A percentile compares a stretch with the other conserved stretches of the same genome.
Evolutionary conservation across 306 rosid species (phyloP).

Genomic region (Gynostemma pentaphyllum): DNA sequence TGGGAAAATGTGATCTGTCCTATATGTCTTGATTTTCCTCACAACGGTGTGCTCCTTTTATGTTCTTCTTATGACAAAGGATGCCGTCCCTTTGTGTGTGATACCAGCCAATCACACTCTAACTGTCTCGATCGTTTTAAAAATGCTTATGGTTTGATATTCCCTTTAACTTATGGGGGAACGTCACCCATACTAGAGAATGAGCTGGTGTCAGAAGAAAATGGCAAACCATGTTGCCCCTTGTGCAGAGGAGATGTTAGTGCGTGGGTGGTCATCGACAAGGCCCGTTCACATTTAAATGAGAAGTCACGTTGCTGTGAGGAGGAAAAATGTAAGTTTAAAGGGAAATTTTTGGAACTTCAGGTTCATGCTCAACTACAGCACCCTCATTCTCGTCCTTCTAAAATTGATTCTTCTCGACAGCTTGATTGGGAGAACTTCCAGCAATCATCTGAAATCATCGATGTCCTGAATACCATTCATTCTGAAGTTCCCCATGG

Average conservation of each 20-base stretch:
- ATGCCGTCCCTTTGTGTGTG: constrained; percentile 82
- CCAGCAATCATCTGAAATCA: constrained; percentile 91
- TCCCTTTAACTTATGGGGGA: constrained; percentile 31
- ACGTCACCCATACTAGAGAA: constrained; percentile 17
- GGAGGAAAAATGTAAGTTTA: constrained; percentile 52
- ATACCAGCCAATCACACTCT: constrained; percentile 73
- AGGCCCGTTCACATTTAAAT: constrained; percentile 58
- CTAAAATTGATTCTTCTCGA: constrained; percentile 82
- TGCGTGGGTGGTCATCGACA: constrained; percentile 68
- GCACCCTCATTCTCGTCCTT: constrained; percentile 86
- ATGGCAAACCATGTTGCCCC: constrained; percentile 59
- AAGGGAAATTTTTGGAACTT: constrained; percentile 65
- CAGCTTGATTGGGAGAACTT: constrained; percentile 97
- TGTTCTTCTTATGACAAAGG: constrained; percentile 79
- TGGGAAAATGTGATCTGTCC: constrained; percentile 79
- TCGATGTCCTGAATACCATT: constrained; percentile 90
- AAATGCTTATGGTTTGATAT: constrained; percentile 42
- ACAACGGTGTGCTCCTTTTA: constrained; percentile 73
- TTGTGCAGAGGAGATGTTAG: constrained; percentile 86
- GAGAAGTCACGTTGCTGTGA: constrained; percentile 81
- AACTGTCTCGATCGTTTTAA: constrained; percentile 88
- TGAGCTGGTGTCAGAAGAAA: constrained; percentile 34
- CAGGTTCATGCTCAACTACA: constrained; percentile 66
- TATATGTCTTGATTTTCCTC: constrained; percentile 92
- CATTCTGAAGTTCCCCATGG: constrained; percentile 90